phyloP scores from a whole-genome alignment of 2,329 filamentous ascomycete genomes.

The Pestalotiopsis sp. region DNA sequence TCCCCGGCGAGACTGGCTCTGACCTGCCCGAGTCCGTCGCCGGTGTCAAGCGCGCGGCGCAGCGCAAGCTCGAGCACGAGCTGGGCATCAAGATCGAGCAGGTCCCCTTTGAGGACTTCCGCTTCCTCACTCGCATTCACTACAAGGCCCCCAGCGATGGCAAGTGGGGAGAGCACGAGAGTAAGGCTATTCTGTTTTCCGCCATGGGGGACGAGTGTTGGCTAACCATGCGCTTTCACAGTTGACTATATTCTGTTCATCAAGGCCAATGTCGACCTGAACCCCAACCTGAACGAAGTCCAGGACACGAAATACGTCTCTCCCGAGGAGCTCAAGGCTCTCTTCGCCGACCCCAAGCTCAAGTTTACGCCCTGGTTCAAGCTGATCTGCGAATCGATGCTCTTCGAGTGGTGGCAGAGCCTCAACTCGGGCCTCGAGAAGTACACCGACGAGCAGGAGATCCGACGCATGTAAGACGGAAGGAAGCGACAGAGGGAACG shows the following conservation, averaged over 20 bases:
- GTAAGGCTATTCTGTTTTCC: constrained; percentile 55
- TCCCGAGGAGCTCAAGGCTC: constrained; percentile 77
- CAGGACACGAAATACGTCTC: constrained; percentile 83
- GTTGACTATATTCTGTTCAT: constrained; percentile 99
- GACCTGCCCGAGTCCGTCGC: constrained; percentile 78
- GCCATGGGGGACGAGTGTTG: background rate
- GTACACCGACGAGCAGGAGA: constrained; percentile 83
- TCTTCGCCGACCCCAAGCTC: constrained; percentile 80
- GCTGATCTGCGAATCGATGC: constrained; percentile 95
- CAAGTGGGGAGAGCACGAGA: constrained; percentile 98
- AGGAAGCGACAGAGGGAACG: constrained; percentile 23
- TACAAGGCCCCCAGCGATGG: constrained; percentile 97
- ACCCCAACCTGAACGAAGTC: constrained; percentile 86
- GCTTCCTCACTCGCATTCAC: constrained; percentile 94
- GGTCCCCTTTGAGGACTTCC: constrained; percentile 89
- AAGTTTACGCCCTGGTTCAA: constrained; percentile 99
- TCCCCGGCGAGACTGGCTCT: constrained; percentile 87
- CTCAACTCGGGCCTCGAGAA: constrained; percentile 81
- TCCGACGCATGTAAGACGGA: constrained; percentile 82
- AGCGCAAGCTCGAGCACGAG: constrained; percentile 93
- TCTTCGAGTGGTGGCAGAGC: constrained; percentile 96
- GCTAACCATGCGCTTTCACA: constrained; percentile 35
- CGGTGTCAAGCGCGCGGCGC: constrained; percentile 89
- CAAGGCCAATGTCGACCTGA: constrained; percentile 85
- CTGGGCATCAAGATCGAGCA: constrained; percentile 87